Percentiles rank a stretch among this genome's conserved stretches.
Conservation (phyloP, 129 eudicot genomes). For the Glebionis coronaria region DNA sequence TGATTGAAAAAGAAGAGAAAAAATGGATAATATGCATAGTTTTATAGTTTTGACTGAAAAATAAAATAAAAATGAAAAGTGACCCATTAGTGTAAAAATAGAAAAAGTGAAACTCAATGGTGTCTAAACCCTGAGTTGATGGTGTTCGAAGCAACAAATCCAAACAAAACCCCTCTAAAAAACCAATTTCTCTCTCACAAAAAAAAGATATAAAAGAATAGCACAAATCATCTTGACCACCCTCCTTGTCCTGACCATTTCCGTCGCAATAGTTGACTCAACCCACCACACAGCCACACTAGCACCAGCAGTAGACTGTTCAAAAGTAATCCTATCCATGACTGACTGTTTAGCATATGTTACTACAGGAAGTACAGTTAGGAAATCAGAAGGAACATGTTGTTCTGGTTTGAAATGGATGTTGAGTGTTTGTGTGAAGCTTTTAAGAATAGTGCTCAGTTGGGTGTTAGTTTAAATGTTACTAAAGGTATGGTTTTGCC, state of each 20-base stretch:
- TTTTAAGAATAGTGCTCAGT: slow-evolving; percentile 62
- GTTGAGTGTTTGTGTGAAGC: slow-evolving; percentile 65
- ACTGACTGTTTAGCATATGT: slow-evolving; percentile 68
- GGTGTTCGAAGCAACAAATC: too few species aligned
- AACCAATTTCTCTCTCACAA: too few species aligned
- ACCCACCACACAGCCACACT: slow-evolving; percentile 51
- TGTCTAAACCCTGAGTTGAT: too few species aligned
- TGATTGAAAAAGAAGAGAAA: too few species aligned
- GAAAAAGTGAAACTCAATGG: too few species aligned
- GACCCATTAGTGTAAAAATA: too few species aligned
- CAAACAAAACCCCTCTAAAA: not conserved
- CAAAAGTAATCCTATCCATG: slow-evolving; percentile 49
- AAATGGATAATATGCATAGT: too few species aligned
- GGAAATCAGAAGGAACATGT: slow-evolving; percentile 65
- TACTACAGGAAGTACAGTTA: slow-evolving; percentile 43
- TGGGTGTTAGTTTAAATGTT: slow-evolving; percentile 47
- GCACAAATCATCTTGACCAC: not conserved
- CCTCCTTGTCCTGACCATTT: slow-evolving; percentile 26
- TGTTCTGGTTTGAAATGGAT: slow-evolving; percentile 65
- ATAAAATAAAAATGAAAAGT: too few species aligned
- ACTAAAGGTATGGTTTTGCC: slow-evolving; percentile 59
- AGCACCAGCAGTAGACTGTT: slow-evolving; percentile 77
- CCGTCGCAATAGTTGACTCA: slow-evolving; percentile 17
- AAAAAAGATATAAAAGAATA: slow-evolving; percentile 1
- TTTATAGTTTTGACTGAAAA: too few species aligned